phyloP scores from a whole-genome alignment of 345 rosid genomes.

The Gossypium australe region DNA sequence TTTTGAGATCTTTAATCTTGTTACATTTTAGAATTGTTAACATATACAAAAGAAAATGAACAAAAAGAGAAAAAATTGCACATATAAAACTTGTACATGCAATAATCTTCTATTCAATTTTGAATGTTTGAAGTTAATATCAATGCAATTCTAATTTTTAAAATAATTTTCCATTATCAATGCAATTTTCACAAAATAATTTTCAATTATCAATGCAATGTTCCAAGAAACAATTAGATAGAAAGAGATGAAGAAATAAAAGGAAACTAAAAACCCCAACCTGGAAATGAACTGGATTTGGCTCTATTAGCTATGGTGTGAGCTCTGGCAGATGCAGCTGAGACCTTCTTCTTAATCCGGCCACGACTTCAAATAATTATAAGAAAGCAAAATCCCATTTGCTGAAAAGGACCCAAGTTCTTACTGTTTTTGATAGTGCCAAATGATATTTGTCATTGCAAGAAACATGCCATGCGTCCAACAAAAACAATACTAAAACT shows the following conservation, averaged over 20 bases:
- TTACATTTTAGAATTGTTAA: too few relatives aligned
- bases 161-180: too few relatives aligned
- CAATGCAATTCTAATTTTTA: too few relatives aligned
- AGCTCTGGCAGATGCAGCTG: conserved; percentile 27
- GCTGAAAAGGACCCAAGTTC: background rate
- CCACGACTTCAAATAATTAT: background rate
- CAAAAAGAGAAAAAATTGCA: too few relatives aligned
- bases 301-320: conserved; percentile 19
- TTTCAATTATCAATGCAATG: too few relatives aligned
- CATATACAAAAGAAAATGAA: too few relatives aligned
- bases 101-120: too few relatives aligned
- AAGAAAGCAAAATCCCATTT: background rate
- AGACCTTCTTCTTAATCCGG: conserved; percentile 10
- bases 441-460: background rate
- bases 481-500: background rate
- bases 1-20: too few relatives aligned
- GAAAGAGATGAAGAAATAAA: background rate
- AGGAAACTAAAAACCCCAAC: conserved; percentile 14
- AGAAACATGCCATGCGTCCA: too few relatives aligned
- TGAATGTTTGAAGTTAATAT: too few relatives aligned
- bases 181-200: too few relatives aligned
- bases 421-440: background rate
- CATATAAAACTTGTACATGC: too few relatives aligned
- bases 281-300: conserved; percentile 14
- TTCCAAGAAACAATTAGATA: background rate